phyloP scores from a whole-genome alignment of 345 rosid genomes.

The Populus simonii region DNA sequence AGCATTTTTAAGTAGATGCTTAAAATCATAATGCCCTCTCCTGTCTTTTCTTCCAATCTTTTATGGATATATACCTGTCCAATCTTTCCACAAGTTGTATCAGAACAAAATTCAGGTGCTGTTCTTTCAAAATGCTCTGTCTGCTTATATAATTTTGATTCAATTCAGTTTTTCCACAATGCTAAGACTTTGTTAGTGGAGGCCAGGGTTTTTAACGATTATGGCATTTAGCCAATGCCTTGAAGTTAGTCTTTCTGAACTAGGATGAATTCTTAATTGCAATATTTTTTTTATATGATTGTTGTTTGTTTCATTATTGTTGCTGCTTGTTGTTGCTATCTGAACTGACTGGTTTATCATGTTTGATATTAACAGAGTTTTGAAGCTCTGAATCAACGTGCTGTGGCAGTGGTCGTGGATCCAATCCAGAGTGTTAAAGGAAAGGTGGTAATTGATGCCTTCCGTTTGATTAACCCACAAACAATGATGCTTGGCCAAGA shows the following conservation, averaged over 20 bases:
- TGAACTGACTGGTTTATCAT: not conserved
- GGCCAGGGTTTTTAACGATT: not conserved
- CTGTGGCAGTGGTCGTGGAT: slow-evolving; percentile 98
- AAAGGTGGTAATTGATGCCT: slow-evolving; percentile 97
- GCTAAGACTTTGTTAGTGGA: not conserved
- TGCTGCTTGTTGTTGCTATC: not conserved
- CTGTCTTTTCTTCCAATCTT: no score
- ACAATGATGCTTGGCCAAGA: slow-evolving; percentile 99
- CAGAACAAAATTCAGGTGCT: not conserved
- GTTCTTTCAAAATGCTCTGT: not conserved
- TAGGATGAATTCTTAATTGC: not conserved
- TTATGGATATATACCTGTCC: no score
- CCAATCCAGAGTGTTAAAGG: slow-evolving; percentile 99
- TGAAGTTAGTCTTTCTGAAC: not conserved
- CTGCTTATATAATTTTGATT: not conserved
- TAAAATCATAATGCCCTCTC: not conserved
- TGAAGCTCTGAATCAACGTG: slow-evolving; percentile 97
- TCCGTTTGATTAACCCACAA: slow-evolving; percentile 93
- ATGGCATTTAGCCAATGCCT: not conserved
- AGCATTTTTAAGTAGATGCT: not conserved
- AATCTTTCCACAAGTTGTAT: not conserved
- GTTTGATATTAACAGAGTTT: slow-evolving; percentile 62
- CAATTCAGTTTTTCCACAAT: not conserved
- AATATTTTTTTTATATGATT: not conserved
- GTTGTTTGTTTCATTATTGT: not conserved